Evolutionary conservation across 306 rosid species (phyloP).

Genomic region (Cucurbita maxima): DNA sequence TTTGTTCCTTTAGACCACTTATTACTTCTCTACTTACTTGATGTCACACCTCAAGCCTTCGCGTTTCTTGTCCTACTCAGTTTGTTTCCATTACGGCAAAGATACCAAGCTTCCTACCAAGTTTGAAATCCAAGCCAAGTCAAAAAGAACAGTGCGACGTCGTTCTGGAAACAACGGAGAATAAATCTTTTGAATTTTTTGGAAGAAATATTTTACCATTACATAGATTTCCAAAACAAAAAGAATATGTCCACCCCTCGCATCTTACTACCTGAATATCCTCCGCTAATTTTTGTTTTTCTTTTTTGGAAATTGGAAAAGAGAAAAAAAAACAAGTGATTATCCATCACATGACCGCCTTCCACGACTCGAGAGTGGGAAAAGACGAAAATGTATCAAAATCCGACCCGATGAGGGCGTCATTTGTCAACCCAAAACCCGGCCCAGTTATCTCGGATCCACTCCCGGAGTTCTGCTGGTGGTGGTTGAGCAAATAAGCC

Average conservation of each 20-base stretch:
- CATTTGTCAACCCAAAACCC: conserved; percentile 1
- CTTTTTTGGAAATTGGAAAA: too few species aligned
- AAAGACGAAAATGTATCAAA: conserved; percentile 54
- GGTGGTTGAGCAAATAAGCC: conserved; percentile 44
- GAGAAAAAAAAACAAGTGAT: neutral
- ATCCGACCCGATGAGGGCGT: conserved; percentile 28
- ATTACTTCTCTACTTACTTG: too few species aligned
- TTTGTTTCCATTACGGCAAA: neutral
- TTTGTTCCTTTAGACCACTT: too few species aligned
- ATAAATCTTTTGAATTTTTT: neutral
- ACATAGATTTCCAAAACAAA: neutral
- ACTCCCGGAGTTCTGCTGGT: conserved; percentile 12
- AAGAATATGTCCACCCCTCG: neutral
- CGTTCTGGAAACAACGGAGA: neutral
- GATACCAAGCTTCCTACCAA: neutral
- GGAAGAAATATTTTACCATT: neutral
- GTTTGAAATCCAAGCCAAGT: neutral
- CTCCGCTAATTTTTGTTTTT: neutral
- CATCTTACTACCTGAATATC: neutral
- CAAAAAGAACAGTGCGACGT: neutral
- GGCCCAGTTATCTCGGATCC: conserved; percentile 12
- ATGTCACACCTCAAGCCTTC: too few species aligned
- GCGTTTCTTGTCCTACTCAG: too few species aligned
- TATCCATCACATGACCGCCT: conserved; percentile 37
- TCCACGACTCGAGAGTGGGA: conserved; percentile 92